These are phyloP conservation scores for Suillus discolor DNA, from an alignment of 768 basidiomycete species.

Conservation along the genomic window DNA sequence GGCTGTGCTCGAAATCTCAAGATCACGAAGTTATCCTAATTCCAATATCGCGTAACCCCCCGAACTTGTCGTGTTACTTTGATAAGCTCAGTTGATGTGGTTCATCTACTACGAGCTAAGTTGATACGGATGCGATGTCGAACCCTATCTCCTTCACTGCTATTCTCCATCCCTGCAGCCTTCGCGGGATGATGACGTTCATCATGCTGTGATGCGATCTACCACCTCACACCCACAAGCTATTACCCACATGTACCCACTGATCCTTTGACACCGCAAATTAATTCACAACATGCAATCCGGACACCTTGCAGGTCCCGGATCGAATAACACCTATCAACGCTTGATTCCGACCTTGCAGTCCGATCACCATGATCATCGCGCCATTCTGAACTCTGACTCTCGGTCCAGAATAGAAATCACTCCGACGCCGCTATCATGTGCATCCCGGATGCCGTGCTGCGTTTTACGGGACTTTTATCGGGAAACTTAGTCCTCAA, in stretches of 20 bases:
- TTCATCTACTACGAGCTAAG: not conserved
- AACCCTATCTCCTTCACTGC: not conserved
- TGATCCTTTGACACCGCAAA: constrained; percentile 6
- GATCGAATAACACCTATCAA: not conserved
- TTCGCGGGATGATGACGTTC: constrained; percentile 1
- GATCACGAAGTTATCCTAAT: not conserved
- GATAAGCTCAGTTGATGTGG: constrained; percentile 1
- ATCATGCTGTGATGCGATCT: not conserved
- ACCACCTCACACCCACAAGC: no score
- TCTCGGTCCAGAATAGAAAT: not conserved
- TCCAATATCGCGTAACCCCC: not conserved
- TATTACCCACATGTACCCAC: no score
- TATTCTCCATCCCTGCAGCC: not conserved
- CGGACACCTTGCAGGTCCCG: not conserved
- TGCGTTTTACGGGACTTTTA: not conserved
- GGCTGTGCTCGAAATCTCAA: not conserved
- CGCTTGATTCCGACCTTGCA: not conserved
- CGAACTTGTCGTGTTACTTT: constrained; percentile 5
- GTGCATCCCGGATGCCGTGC: not conserved
- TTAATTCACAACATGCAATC: not conserved
- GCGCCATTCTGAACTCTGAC: not conserved
- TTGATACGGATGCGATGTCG: not conserved
- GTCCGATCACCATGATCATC: constrained; percentile 1
- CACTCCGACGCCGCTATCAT: no score
- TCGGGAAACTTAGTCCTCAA: not conserved